These are phyloP conservation scores for Phytophthora sojae DNA, from an alignment of 352 stramenopile genomes.

Conservation along the genomic window DNA sequence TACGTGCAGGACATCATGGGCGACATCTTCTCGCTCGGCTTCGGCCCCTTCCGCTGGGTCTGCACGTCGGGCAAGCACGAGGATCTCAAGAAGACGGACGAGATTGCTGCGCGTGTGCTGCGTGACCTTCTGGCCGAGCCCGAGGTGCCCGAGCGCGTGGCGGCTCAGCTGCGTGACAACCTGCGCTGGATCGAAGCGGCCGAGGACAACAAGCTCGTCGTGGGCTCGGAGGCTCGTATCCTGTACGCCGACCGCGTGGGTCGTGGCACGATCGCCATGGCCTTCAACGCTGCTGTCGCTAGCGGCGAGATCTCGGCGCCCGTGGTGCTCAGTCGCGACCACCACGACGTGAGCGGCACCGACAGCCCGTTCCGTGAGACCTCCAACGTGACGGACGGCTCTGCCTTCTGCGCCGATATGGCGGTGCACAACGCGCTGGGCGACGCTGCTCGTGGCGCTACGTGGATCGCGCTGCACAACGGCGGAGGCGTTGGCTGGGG, in stretches of 20 bases:
- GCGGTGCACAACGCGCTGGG: slow-evolving; percentile 91
- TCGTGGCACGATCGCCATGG: slow-evolving; percentile 76
- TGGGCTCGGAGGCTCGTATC: slow-evolving; percentile 90
- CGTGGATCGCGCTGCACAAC: slow-evolving; percentile 91
- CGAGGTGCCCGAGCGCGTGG: slow-evolving; percentile 55
- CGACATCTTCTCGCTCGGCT: slow-evolving; percentile 92
- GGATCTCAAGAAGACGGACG: slow-evolving; percentile 83
- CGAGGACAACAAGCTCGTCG: slow-evolving; percentile 86
- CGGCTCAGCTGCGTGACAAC: slow-evolving; percentile 86
- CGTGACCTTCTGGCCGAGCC: slow-evolving; percentile 67
- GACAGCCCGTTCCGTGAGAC: slow-evolving; percentile 92
- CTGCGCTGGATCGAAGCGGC: slow-evolving; percentile 87
- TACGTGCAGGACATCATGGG: slow-evolving; percentile 94
- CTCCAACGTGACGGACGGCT: slow-evolving; percentile 89
- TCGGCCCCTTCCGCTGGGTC: slow-evolving; percentile 92
- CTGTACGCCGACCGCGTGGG: slow-evolving; percentile 88
- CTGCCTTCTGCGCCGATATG: slow-evolving; percentile 90
- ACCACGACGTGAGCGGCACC: slow-evolving; percentile 91
- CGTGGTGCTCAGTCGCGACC: slow-evolving; percentile 87
- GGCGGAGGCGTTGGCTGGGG: slow-evolving; percentile 90
- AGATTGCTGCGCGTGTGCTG: slow-evolving; percentile 76
- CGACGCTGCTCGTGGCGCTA: slow-evolving; percentile 83
- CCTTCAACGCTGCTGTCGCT: slow-evolving; percentile 86
- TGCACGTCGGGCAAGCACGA: slow-evolving; percentile 73
- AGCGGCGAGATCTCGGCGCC: slow-evolving; percentile 69